Evolutionary conservation across 345 rosid species (phyloP).

Genomic region (Citrus australasica): DNA sequence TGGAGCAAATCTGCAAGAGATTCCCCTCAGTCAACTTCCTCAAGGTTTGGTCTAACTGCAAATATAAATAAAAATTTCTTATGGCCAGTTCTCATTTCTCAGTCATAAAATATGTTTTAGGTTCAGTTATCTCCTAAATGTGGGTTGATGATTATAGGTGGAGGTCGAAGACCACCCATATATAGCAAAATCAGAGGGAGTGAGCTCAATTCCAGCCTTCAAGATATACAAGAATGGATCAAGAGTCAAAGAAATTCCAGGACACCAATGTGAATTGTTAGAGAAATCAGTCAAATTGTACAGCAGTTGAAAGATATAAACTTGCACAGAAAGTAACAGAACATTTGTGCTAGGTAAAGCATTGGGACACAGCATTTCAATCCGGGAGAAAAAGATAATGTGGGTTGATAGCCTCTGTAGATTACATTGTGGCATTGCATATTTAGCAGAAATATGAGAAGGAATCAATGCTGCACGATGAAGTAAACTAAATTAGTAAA

Average conservation of each 20-base stretch:
- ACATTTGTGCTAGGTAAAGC: not conserved
- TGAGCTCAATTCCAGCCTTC: slow-evolving; percentile 40
- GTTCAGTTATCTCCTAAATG: not conserved
- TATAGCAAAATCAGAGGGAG: slow-evolving; percentile 41
- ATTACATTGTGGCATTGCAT: no score
- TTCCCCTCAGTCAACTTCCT: slow-evolving; percentile 57
- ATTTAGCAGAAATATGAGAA: not conserved
- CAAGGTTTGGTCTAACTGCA: slow-evolving; percentile 27
- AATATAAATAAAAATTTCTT: not conserved
- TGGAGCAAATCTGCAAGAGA: slow-evolving; percentile 50
- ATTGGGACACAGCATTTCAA: not conserved
- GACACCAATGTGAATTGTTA: slow-evolving; percentile 28
- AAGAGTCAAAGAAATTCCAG: slow-evolving; percentile 41
- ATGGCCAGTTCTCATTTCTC: not conserved
- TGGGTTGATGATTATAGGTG: slow-evolving; percentile 26
- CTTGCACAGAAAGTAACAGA: not conserved
- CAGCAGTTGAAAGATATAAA: slow-evolving; percentile 22
- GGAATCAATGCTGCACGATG: not conserved
- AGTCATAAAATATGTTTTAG: not conserved
- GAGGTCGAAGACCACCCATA: slow-evolving; percentile 47
- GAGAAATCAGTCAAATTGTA: slow-evolving; percentile 40
- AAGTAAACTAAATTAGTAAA: no score
- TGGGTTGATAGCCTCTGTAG: no score
- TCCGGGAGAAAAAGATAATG: not conserved
- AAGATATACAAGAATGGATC: slow-evolving; percentile 52